phyloP scores from a whole-genome alignment of 1,284 basidiomycete genomes.

The Apiotrichum mycotoxinovorans region DNA sequence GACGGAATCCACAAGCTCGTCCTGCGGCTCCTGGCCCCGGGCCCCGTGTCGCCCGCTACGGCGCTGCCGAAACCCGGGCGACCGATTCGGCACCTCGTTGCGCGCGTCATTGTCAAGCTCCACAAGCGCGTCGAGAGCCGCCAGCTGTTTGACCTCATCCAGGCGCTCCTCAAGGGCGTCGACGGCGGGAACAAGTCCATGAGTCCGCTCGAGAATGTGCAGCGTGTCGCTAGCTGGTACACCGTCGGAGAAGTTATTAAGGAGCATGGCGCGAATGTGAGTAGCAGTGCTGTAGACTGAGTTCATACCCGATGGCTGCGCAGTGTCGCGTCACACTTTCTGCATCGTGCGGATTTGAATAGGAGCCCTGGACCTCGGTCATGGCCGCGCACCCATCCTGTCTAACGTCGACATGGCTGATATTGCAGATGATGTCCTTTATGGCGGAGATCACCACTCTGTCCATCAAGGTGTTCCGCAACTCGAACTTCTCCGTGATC shows the following conservation, averaged over 20 bases:
- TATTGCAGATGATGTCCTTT: constrained; percentile 80
- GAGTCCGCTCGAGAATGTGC: constrained; percentile 57
- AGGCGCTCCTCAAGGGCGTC: constrained; percentile 68
- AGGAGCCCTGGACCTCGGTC: neutral
- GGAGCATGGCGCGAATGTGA: constrained; percentile 73
- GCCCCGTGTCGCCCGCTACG: constrained; percentile 11
- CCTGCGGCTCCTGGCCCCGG: constrained; percentile 39
- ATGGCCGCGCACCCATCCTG: too few relatives aligned
- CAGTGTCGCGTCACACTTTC: neutral
- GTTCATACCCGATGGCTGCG: too few relatives aligned
- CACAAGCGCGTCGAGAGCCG: constrained; percentile 78
- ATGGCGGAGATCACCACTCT: constrained; percentile 75
- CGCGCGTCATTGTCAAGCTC: constrained; percentile 71
- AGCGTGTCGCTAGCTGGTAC: constrained; percentile 63
- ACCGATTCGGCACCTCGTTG: constrained; percentile 72
- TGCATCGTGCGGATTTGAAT: neutral
- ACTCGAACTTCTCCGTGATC: constrained; percentile 70
- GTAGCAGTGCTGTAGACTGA: constrained; percentile 25
- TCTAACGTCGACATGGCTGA: too few relatives aligned
- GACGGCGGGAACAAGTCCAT: constrained; percentile 47
- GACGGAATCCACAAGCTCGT: constrained; percentile 40
- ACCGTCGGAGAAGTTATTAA: constrained; percentile 84
- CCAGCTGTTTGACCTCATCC: constrained; percentile 82
- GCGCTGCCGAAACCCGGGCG: constrained; percentile 73
- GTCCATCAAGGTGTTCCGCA: constrained; percentile 62